Evolutionary conservation across 139 green algal genomes (phyloP).

Genomic region (Coelastrella sp.): DNA sequence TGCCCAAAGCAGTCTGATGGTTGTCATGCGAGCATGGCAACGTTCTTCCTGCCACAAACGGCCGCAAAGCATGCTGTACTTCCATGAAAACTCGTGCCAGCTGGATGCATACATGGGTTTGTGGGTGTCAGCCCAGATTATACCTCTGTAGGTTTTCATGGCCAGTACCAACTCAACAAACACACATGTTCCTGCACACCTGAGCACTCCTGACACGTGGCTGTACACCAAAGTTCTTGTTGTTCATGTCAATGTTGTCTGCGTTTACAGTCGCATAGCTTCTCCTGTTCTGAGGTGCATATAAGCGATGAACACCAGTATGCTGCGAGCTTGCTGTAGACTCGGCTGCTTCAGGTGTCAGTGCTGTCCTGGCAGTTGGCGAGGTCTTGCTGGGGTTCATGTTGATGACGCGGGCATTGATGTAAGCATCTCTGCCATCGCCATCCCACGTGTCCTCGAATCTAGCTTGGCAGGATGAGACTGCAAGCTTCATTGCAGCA

Average conservation of each 20-base stretch:
- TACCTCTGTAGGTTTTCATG: neutral
- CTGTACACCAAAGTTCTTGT: neutral
- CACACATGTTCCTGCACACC: neutral
- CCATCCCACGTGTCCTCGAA: neutral
- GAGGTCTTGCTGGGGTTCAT: neutral
- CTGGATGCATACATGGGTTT: neutral
- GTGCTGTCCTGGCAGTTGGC: neutral
- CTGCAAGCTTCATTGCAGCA: too few species aligned
- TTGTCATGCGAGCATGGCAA: too few species aligned
- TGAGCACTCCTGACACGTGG: neutral
- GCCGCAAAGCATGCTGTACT: too few species aligned
- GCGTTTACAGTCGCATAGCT: neutral
- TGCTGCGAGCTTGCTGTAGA: neutral
- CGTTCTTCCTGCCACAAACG: too few species aligned
- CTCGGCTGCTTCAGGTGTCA: neutral
- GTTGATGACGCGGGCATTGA: neutral
- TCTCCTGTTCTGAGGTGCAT: neutral
- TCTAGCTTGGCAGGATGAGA: too few species aligned
- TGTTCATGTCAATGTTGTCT: neutral
- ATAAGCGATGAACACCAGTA: neutral
- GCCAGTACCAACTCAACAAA: neutral
- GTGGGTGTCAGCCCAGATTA: neutral
- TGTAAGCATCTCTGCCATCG: neutral
- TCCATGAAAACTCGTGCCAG: too few species aligned
- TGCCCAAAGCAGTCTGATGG: too few species aligned